Conservation (phyloP, 192 early-diverging fungal species). For the Linnemannia elongata region DNA sequence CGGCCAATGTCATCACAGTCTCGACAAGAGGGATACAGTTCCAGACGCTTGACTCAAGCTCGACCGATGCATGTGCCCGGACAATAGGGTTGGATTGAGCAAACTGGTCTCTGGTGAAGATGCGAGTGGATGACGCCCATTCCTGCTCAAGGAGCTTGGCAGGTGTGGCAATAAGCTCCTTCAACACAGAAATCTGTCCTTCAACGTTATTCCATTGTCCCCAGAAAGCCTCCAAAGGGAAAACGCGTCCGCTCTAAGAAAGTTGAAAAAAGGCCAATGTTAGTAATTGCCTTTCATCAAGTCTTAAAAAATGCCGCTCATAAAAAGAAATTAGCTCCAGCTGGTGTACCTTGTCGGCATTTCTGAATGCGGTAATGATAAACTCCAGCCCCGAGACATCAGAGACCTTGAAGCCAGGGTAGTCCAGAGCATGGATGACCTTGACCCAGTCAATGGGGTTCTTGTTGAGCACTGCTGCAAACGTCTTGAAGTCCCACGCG, state of each 20-base stretch:
- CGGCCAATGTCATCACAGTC: slow-evolving; percentile 68
- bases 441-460: slow-evolving; percentile 68
- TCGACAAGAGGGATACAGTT: slow-evolving; percentile 84
- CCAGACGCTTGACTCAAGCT: slow-evolving; percentile 67
- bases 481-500: slow-evolving; percentile 75
- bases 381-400: slow-evolving; percentile 73
- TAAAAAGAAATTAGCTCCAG: neutral
- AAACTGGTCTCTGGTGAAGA: slow-evolving; percentile 71
- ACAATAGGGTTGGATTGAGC: slow-evolving; percentile 59
- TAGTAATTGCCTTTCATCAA: neutral
- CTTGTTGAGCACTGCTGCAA: slow-evolving; percentile 69
- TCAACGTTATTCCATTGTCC: slow-evolving; percentile 79
- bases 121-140: slow-evolving; percentile 60
- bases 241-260: slow-evolving; percentile 67
- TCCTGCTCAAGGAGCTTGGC: slow-evolving; percentile 73
- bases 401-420: slow-evolving; percentile 68
- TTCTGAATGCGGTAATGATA: slow-evolving; percentile 71
- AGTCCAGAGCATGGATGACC: slow-evolving; percentile 74
- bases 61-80: slow-evolving; percentile 58
- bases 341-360: slow-evolving; percentile 62
- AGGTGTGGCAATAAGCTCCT: slow-evolving; percentile 68
- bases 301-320: neutral
- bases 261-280: neutral
- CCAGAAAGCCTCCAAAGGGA: slow-evolving; percentile 79
- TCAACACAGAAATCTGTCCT: slow-evolving; percentile 79